Evolutionary conservation across 2,329 filamentous ascomycete species (phyloP), one percentile per base, ranked within the genome.

Genomic region (Colletotrichum lentis): DNA sequence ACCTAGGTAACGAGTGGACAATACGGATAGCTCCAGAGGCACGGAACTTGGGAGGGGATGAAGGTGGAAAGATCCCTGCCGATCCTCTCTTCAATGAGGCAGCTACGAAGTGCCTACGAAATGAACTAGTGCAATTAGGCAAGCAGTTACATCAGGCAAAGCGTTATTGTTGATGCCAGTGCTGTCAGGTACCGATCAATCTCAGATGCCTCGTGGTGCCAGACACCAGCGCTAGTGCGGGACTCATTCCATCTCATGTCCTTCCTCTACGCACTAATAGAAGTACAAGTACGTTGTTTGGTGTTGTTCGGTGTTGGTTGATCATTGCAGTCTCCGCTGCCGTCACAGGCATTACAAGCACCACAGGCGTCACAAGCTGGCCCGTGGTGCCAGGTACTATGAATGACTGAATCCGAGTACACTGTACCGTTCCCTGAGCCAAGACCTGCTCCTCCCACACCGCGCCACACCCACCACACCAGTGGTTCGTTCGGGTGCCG

Each of bases 391-490:
- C 5, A 43, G 39, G 54, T 56, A 41, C 54, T 56, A n/a, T n/a
- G n/a, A n/a, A n/a, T n/a, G n/a, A n/a, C 43, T 10, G 39, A 27
- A 16, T 44, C 20, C 5, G 27, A 56, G 54, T 44, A n/a, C n/a
- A n/a, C n/a, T n/a, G n/a, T n/a, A 56, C 22, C 35, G 14, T n/a
- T 47, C 27, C 27, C 55, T 14, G 27, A 27, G 18, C 24, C 27
- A 47, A 46, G 55, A 53, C 43, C 24, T 53, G 16, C n/a, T 39
- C 24, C 24, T 44, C 60, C 61, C 24, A 24, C 24, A n/a, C n/a
- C n/a, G n/a, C n/a, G n/a, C n/a, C n/a, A n/a, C 55, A 24, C 55
- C 56, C 64, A 43, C 53, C 61, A 67, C 65, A 41, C 54, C 54
- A 55, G 54, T 35, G 54, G 65, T 55, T 67, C 65, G 7, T 31